phyloP scores from a whole-genome alignment of 1,284 basidiomycete genomes.

The Cryptococcus wingfieldii region DNA sequence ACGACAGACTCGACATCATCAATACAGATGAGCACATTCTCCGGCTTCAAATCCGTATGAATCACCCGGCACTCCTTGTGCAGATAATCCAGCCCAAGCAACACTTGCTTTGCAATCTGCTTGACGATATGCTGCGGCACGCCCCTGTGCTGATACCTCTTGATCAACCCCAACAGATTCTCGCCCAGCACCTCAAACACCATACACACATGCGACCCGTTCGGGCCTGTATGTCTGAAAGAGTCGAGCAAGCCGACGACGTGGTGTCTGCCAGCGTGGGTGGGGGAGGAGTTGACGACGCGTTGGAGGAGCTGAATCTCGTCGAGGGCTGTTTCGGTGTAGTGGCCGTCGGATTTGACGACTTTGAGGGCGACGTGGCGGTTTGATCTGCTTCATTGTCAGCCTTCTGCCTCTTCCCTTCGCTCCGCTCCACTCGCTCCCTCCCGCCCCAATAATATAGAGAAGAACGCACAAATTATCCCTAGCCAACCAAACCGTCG shows the following conservation, averaged over 20 bases:
- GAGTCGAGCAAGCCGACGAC: conserved; percentile 97
- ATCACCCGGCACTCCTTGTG: conserved; percentile 94
- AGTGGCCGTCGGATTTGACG: conserved; percentile 94
- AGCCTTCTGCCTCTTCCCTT: not conserved
- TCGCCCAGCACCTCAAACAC: conserved; percentile 98
- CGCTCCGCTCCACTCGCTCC: not conserved
- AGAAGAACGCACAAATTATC: conserved; percentile 66
- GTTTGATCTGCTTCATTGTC: conserved; percentile 60
- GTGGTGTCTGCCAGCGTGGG: conserved; percentile 56
- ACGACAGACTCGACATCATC: conserved; percentile 96
- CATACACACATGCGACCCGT: conserved; percentile 98
- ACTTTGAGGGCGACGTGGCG: conserved; percentile 98
- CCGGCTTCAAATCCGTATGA: conserved; percentile 94
- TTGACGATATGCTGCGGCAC: conserved; percentile 90
- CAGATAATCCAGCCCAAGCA: conserved; percentile 95
- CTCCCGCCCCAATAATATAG: no score
- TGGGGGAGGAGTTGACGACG: conserved; percentile 75
- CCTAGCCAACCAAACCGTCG: conserved; percentile 85
- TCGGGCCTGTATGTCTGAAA: conserved; percentile 92
- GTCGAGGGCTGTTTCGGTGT: conserved; percentile 96
- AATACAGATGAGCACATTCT: conserved; percentile 96
- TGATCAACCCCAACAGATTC: conserved; percentile 95
- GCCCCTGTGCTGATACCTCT: conserved; percentile 76
- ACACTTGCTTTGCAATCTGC: conserved; percentile 94
- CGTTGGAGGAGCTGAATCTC: conserved; percentile 98